phyloP scores from a whole-genome alignment of 1,139 yeast species.

The Kazachstania sp. region DNA sequence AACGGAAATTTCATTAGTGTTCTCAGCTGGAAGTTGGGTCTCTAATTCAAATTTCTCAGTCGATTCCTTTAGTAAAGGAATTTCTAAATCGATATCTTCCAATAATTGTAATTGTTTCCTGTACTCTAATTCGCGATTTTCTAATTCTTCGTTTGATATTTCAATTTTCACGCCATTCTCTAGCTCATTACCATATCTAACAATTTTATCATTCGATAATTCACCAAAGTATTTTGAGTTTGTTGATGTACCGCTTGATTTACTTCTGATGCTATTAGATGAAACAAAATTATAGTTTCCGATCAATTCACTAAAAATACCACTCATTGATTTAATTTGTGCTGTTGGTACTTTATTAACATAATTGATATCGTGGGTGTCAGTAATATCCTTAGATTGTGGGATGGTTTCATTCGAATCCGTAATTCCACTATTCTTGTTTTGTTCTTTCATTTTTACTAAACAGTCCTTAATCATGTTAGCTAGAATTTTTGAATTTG shows the following conservation, averaged over 20 bases:
- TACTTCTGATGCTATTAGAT: background rate
- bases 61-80: slow-evolving; percentile 1
- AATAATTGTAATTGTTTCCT: slow-evolving; percentile 4
- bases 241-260: background rate
- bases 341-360: slow-evolving; percentile 9
- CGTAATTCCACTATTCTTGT: background rate
- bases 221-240: slow-evolving; percentile 9
- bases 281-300: background rate
- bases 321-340: slow-evolving; percentile 12
- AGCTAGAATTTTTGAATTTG: slow-evolving; percentile 50
- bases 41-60: background rate
- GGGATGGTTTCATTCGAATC: background rate
- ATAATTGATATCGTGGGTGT: background rate
- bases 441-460: slow-evolving; percentile 5
- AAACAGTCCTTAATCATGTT: slow-evolving; percentile 36
- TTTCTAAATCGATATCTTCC: slow-evolving; percentile 7
- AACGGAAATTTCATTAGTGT: background rate
- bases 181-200: slow-evolving; percentile 4
- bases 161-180: background rate
- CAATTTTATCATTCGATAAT: slow-evolving; percentile 1
- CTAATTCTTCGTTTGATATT: background rate
- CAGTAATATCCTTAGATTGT: background rate
- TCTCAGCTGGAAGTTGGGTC: slow-evolving; percentile 1
- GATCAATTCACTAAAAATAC: slow-evolving; percentile 7
- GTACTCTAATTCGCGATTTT: slow-evolving; percentile 4